phyloP scores from a whole-genome alignment of 1,284 basidiomycete species.

The Afroboletus lepidellus region DNA sequence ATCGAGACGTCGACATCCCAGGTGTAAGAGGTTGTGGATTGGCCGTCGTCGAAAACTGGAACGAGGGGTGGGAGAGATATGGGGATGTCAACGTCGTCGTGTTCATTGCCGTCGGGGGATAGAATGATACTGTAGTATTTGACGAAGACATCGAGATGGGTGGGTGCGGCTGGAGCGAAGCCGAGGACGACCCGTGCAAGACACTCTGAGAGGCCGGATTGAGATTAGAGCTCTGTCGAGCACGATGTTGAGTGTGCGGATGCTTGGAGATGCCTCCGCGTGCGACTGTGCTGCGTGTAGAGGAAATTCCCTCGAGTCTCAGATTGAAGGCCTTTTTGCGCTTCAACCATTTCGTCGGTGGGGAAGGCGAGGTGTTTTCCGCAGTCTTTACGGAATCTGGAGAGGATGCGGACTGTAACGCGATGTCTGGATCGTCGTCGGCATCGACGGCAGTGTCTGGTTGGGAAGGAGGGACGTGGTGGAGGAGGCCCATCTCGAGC shows the following conservation, averaged over 20 bases:
- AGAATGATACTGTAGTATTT: conserved; percentile 21
- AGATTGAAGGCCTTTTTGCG: conserved; percentile 50
- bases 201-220: conserved; percentile 25
- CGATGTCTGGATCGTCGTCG: conserved; percentile 17
- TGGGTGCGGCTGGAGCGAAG: conserved; percentile 22
- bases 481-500: conserved; percentile 40
- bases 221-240: conserved; percentile 33
- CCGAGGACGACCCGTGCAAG: conserved; percentile 14
- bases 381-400: conserved; percentile 21
- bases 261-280: conserved; percentile 32
- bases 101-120: conserved; percentile 30
- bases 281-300: conserved; percentile 23
- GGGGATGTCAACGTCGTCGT: conserved; percentile 25
- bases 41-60: conserved; percentile 23
- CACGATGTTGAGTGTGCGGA: conserved; percentile 28
- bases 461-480: conserved; percentile 23
- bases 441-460: conserved; percentile 24
- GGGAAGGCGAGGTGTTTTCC: conserved; percentile 28
- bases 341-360: conserved; percentile 37
- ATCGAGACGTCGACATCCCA: conserved; percentile 11
- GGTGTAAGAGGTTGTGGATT: conserved; percentile 18
- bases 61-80: conserved; percentile 31
- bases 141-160: conserved; percentile 15
- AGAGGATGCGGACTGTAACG: conserved; percentile 15
- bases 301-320: conserved; percentile 45